phyloP scores from a whole-genome alignment of 192 early-diverging fungal genomes.

The Paraglomus occultum region DNA sequence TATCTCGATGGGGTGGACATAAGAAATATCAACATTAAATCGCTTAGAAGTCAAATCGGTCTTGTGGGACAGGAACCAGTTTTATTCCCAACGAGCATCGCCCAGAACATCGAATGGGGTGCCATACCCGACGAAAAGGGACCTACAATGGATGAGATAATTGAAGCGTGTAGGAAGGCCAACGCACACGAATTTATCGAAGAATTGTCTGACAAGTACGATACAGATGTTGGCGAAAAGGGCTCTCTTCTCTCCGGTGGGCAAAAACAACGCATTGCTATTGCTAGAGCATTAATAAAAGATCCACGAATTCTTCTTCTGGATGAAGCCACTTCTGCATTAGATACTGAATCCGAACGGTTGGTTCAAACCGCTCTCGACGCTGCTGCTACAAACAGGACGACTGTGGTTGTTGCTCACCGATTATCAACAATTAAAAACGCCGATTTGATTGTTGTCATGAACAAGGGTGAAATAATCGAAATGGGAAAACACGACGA shows the following conservation, averaged over 20 bases:
- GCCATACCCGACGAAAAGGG: constrained; percentile 45
- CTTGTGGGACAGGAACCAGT: constrained; percentile 89
- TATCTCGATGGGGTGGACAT: constrained; percentile 71
- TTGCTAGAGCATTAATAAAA: constrained; percentile 89
- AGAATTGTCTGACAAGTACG: constrained; percentile 73
- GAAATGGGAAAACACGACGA: constrained; percentile 77
- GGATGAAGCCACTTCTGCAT: constrained; percentile 87
- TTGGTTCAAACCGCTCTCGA: constrained; percentile 83
- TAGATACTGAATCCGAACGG: constrained; percentile 76
- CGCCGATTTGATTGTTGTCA: constrained; percentile 83
- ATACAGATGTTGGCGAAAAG: constrained; percentile 77
- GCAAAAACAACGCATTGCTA: constrained; percentile 95
- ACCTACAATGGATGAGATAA: constrained; percentile 67
- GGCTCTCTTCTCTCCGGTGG: constrained; percentile 79
- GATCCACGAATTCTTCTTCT: constrained; percentile 81
- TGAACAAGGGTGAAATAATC: constrained; percentile 64
- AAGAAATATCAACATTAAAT: constrained; percentile 69
- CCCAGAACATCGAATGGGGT: constrained; percentile 78
- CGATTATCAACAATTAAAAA: constrained; percentile 85
- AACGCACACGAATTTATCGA: constrained; percentile 81
- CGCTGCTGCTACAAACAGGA: constrained; percentile 64
- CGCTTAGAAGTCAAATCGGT: constrained; percentile 79
- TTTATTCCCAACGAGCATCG: constrained; percentile 74
- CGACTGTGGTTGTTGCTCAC: constrained; percentile 89
- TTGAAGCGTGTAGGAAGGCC: constrained; percentile 61